These are phyloP conservation scores for Fomitiporia mediterranea DNA, from an alignment of 1,284 basidiomycete species.

Conservation along the genomic window DNA sequence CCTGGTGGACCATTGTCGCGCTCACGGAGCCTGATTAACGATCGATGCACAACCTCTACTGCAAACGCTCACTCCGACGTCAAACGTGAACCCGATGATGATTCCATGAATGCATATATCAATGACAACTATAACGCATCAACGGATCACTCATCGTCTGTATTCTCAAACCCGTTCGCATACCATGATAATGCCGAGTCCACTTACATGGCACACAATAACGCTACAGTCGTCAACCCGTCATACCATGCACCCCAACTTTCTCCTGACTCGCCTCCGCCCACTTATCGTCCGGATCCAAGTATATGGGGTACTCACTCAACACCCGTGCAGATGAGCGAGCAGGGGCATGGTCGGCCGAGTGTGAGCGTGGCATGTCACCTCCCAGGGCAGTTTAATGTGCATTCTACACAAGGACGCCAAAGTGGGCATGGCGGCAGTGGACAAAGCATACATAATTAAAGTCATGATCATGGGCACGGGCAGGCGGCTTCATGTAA, in stretches of 20 bases:
- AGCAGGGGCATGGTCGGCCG: background rate
- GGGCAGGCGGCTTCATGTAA: constrained; percentile 12
- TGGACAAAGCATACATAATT: background rate
- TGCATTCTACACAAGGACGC: background rate
- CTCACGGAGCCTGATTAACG: background rate
- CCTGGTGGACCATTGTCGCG: background rate
- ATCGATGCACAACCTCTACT: background rate
- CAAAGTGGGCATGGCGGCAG: no score
- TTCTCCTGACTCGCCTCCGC: constrained; percentile 16
- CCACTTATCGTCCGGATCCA: background rate
- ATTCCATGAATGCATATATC: background rate
- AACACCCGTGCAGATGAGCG: no score
- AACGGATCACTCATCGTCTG: no score
- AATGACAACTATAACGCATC: no score
- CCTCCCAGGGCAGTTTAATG: background rate
- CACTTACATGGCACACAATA: background rate
- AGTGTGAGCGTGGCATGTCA: background rate
- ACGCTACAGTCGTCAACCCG: background rate
- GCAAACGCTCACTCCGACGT: background rate
- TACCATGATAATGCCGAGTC: background rate
- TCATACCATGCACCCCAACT: constrained; percentile 3
- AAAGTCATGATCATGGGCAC: background rate
- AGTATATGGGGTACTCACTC: background rate
- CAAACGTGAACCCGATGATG: no score
- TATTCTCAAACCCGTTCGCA: background rate